These are phyloP conservation scores for Tolypocladium album DNA, from an alignment of 2,329 filamentous ascomycete genomes.

Conservation along the genomic window DNA sequence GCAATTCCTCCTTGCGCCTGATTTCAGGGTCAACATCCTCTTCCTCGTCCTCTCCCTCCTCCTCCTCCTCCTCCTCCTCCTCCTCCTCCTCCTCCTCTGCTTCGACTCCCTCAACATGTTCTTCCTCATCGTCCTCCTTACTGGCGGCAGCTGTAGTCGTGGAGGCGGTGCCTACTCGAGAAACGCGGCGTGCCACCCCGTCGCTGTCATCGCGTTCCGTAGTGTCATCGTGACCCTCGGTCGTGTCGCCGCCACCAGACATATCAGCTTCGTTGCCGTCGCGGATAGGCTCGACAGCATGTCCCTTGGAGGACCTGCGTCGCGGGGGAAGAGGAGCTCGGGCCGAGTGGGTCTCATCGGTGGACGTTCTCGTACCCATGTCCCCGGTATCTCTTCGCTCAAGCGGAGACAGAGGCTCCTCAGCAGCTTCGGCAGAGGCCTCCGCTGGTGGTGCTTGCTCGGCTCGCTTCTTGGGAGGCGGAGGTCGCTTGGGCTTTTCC, in stretches of 20 bases:
- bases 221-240: constrained; percentile 47
- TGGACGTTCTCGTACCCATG: constrained; percentile 34
- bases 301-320: constrained; percentile 41
- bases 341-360: constrained; percentile 29
- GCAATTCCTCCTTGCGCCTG: constrained; percentile 73
- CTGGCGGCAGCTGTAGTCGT: constrained; percentile 22
- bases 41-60: constrained; percentile 58
- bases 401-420: constrained; percentile 19
- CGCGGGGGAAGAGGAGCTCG: constrained; percentile 32
- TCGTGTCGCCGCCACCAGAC: constrained; percentile 53
- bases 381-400: constrained; percentile 40
- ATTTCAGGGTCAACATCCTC: constrained; percentile 84
- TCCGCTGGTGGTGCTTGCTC: constrained; percentile 28
- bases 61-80: constrained; percentile 52
- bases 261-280: constrained; percentile 57
- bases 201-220: constrained; percentile 70
- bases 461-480: constrained; percentile 54
- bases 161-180: constrained; percentile 26
- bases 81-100: constrained; percentile 52
- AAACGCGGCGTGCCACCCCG: constrained; percentile 32
- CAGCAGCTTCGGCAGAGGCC: constrained; percentile 16
- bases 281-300: constrained; percentile 30
- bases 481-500: constrained; percentile 71
- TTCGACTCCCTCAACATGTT: constrained; percentile 53
- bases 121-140: constrained; percentile 62